These are phyloP conservation scores for Paecilomyces dactylethromorphus DNA, from an alignment of 2,329 filamentous ascomycete genomes.

Conservation along the genomic window DNA sequence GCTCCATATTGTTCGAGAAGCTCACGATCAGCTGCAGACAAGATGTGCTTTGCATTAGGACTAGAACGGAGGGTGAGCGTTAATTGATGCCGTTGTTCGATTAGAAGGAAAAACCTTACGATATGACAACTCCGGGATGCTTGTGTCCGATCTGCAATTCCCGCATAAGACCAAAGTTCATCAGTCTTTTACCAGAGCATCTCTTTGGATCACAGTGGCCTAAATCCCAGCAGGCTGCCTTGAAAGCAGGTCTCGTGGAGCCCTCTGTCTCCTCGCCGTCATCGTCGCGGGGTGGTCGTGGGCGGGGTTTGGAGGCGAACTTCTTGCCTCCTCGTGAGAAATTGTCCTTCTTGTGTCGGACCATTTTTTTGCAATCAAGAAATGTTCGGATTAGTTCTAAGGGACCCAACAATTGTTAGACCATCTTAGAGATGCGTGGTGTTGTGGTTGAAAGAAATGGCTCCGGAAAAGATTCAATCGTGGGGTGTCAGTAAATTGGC, in stretches of 20 bases:
- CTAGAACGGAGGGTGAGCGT: slow-evolving; percentile 18
- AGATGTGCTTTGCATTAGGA: slow-evolving; percentile 79
- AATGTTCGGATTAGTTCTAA: neutral
- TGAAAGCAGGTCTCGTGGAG: slow-evolving; percentile 53
- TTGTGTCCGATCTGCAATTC: slow-evolving; percentile 88
- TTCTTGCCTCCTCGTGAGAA: slow-evolving; percentile 68
- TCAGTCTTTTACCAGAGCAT: slow-evolving; percentile 91
- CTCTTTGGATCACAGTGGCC: slow-evolving; percentile 96
- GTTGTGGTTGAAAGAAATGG: slow-evolving; percentile 3
- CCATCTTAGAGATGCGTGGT: neutral
- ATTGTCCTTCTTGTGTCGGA: slow-evolving; percentile 91
- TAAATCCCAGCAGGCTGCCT: slow-evolving; percentile 95
- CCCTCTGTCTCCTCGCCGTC: slow-evolving; percentile 32
- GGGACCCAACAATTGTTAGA: too few species aligned
- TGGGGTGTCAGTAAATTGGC: slow-evolving; percentile 8
- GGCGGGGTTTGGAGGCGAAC: slow-evolving; percentile 53
- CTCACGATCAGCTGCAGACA: slow-evolving; percentile 76
- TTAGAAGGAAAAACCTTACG: slow-evolving; percentile 35
- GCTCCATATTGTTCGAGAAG: slow-evolving; percentile 83
- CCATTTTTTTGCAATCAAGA: slow-evolving; percentile 51
- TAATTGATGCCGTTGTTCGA: neutral
- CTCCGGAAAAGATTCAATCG: neutral
- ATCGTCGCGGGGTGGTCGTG: slow-evolving; percentile 43
- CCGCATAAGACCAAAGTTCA: slow-evolving; percentile 88
- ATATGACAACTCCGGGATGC: slow-evolving; percentile 86